These are phyloP conservation scores for Corchorus capsularis DNA, from an alignment of 345 rosid genomes.

Conservation along the genomic window DNA sequence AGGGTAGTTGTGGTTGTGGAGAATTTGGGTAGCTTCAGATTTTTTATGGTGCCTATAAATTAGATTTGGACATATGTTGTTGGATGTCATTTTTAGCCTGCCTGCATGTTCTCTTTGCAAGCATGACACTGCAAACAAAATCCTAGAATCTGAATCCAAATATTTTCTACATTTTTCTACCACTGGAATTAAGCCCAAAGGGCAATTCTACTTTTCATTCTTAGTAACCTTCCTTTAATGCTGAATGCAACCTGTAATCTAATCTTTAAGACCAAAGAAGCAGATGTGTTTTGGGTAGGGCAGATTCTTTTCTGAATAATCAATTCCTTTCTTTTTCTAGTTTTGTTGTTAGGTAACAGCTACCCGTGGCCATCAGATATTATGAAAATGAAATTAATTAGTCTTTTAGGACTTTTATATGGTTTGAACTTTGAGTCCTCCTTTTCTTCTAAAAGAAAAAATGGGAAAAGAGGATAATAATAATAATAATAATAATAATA, in stretches of 20 bases:
- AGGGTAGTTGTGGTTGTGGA: background rate
- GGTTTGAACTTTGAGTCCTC: background rate
- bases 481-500: no score
- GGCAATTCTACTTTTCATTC: background rate
- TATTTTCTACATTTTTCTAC: background rate
- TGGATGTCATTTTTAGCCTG: background rate
- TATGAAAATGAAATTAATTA: background rate
- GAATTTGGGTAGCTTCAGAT: background rate
- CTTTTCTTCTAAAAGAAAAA: background rate
- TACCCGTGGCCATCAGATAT: background rate
- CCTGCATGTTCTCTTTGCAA: background rate
- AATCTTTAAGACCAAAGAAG: background rate
- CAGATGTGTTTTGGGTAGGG: background rate
- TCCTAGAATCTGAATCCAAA: background rate
- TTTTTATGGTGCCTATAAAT: background rate
- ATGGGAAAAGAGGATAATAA: background rate
- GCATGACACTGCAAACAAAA: background rate
- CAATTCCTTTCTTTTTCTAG: background rate
- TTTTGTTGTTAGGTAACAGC: background rate
- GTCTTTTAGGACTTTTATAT: background rate
- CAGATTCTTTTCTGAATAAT: background rate
- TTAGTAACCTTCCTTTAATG: background rate
- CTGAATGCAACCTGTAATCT: constrained; percentile 4
- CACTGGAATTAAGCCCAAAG: background rate
- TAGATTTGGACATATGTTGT: background rate